Evolutionary conservation across 1,284 basidiomycete genomes (phyloP).

Genomic region (Lignosus rhinocerotis): DNA sequence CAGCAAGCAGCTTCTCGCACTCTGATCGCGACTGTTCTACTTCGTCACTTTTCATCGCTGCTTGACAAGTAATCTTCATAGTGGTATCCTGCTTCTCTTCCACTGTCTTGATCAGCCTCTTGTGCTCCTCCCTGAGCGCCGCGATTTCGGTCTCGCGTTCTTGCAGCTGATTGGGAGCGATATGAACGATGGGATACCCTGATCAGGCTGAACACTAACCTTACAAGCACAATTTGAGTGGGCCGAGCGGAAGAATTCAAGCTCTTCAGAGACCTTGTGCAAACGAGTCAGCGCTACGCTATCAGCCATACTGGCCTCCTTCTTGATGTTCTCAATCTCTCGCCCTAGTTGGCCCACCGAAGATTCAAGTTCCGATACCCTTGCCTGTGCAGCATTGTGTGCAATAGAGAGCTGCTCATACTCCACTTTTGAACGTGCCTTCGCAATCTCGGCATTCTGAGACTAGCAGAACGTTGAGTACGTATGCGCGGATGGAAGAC

Average conservation of each 20-base stretch:
- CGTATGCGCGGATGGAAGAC: no score
- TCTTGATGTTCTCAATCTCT: not conserved
- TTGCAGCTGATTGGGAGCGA: not conserved
- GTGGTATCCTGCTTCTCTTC: not conserved
- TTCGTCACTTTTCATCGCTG: not conserved
- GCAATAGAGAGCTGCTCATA: not conserved
- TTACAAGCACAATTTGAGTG: not conserved
- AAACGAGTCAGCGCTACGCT: not conserved
- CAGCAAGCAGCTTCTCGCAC: not conserved
- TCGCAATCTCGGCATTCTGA: not conserved
- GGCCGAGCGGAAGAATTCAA: not conserved
- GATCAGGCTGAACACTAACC: not conserved
- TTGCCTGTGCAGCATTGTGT: not conserved
- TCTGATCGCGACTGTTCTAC: not conserved
- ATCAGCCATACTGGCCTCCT: not conserved
- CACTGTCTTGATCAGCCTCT: conserved; percentile 4
- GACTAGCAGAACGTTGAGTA: not conserved
- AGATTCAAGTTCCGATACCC: not conserved
- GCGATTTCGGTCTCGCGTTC: conserved; percentile 1
- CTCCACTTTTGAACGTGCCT: not conserved
- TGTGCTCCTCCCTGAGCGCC: not conserved
- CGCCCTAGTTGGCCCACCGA: not conserved
- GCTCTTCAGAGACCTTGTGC: conserved; percentile 2
- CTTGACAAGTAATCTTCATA: not conserved
- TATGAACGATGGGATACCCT: not conserved